Base-by-base conservation (phyloP, 192 early-diverging fungal genomes). In the Obelidium mucronatum region DNA sequence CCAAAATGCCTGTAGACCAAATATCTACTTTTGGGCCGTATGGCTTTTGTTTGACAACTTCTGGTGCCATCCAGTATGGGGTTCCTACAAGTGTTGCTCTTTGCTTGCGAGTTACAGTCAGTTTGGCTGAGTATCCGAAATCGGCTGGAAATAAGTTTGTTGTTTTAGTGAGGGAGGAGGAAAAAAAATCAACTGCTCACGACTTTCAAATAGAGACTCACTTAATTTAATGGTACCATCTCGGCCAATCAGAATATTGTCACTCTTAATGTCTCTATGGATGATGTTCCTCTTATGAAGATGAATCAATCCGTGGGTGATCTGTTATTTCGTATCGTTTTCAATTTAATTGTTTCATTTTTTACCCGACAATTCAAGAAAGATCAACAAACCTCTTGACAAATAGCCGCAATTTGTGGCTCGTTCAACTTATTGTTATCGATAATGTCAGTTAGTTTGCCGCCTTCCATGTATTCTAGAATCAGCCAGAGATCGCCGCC, bases 401-500 rank as follows among this genome's bases (percentile, higher is more conserved):
- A 80, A 48, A 85, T 81, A 17, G 76, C 54, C 1, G 84, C 75
- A 35, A 85, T 85, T 64, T 83, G 81, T 2, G 76, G 58, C 60
- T 85, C 84, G 1, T 69, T 78, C 5, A 85, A 44, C 22, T 91
- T 94, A 81, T 94, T 94, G 75, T 93, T 91, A 37, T 85, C 84
- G 81, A 97, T 97, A 28, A 97, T 90, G 75, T 97, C 94, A 35
- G 93, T 97, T 82, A 97, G 84, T 22, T 93, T 88, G 69, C 95
- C 95, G 63, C 94, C 95, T 79, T 97, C 95, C 94, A 97, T 97
- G 79, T 92, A 94, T 82, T 97, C 95, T 91, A 97, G 93, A 36
- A 97, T 89, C 24, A 97, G 93, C 95, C 95, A 97, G 60, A 97
- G 82, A 30, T 93, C 92, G 31, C 84, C 84, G 73, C 87, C 88